Evolutionary conservation across 2,329 filamentous ascomycete species (phyloP), one percentile per base, ranked within the genome.

Genomic region (Cercospora janseana): DNA sequence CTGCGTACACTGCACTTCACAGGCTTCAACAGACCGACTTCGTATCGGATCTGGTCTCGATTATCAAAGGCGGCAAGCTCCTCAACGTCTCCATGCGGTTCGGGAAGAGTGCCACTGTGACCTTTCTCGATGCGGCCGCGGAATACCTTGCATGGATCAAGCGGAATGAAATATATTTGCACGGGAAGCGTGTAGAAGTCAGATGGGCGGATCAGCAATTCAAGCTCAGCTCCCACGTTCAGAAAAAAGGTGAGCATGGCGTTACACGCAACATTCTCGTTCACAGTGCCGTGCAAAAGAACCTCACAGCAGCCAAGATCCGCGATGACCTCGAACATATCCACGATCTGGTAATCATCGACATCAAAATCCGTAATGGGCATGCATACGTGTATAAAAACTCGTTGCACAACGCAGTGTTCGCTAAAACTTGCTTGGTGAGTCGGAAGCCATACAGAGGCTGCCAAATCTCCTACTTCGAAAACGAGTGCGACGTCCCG

Each of bases 251-350:
- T 47, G 68, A 69, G 29, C 73, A 69, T 40, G 87, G 87, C 10
- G 86, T 86, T 10, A 86, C 82, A 32, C 82, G 88, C 52, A 93
- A 92, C 60, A 67, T 94, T 28, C 71, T 91, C 15, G 78, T 94
- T 32, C 79, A 79, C 50, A 77, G 78, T 7, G 80, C 79, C 13
- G 55, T 59, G 4, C 52, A 49, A 10, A 58, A 74, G 74, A 59
- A 71, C 71, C 46, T 87, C 58, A 88, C 82, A 0, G 83, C 83
- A 57, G 70, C 79, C 6, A 69, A 71, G 12, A 81, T 94, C 56
- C 81, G 85, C 8, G 77, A 83, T 4, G 86, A 94, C 60, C 75
- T 93, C 28, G 85, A 90, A 18, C 88, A 94, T 65, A 92, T 94
- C 53, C 83, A 92, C 71, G 87, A 88, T 55, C 75, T 94, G 1